Conservation (phyloP, 2,329 filamentous ascomycete genomes). For the Verticillium tricorpus region DNA sequence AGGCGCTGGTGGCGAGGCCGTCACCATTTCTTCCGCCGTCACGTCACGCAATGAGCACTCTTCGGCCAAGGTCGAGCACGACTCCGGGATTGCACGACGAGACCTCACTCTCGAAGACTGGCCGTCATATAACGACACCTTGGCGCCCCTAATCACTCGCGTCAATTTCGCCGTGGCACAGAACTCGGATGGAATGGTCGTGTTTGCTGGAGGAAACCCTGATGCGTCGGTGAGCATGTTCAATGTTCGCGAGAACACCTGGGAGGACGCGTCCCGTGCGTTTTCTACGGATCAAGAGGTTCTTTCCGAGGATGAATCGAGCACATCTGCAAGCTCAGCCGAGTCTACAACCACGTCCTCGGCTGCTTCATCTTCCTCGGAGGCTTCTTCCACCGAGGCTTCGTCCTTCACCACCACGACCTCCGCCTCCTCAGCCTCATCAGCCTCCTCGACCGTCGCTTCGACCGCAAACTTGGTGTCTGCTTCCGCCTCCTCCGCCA, state of each 20-base stretch:
- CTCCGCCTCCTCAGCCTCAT: not conserved
- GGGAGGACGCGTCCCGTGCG: constrained; percentile 66
- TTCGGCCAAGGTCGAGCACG: not conserved
- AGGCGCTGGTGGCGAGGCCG: constrained; percentile 52
- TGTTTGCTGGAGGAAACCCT: constrained; percentile 65
- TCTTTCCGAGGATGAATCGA: constrained; percentile 23
- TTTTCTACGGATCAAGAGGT: constrained; percentile 44
- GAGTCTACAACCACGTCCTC: constrained; percentile 23
- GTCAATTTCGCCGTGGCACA: constrained; percentile 69
- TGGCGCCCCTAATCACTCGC: constrained; percentile 62
- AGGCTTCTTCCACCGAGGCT: constrained; percentile 20
- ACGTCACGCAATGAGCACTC: constrained; percentile 35
- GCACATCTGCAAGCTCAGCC: constrained; percentile 19
- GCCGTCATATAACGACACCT: constrained; percentile 72
- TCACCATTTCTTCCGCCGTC: constrained; percentile 41
- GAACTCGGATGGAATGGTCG: constrained; percentile 60
- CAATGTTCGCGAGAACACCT: constrained; percentile 68
- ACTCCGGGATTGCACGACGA: constrained; percentile 21
- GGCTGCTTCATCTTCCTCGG: constrained; percentile 18
- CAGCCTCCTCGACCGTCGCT: constrained; percentile 11
- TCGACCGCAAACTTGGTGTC: constrained; percentile 16
- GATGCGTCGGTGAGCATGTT: constrained; percentile 72
- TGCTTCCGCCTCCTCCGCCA: constrained; percentile 20
- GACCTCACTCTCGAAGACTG: constrained; percentile 59
- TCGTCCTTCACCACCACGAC: constrained; percentile 13